Base-by-base conservation (phyloP, 768 basidiomycete genomes). In the Hydnomerulius pinastri region DNA sequence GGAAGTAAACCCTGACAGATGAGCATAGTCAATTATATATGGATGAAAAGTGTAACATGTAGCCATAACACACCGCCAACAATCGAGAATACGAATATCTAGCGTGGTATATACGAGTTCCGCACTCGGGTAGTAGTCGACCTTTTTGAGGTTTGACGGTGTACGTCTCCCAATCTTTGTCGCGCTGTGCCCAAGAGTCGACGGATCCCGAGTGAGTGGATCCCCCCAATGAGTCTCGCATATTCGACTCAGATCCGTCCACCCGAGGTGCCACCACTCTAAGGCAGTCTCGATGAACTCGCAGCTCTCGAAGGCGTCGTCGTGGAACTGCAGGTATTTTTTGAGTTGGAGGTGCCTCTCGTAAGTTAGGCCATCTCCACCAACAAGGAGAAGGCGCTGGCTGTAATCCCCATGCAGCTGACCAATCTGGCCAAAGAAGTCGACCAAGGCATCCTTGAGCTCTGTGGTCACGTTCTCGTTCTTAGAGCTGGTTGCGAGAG, bases 351-450 rank as follows among this genome's bases (percentile, higher is more conserved):
- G 17, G 3, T 58, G 36, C 53, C 64, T 66, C 46, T 73, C 64
- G 51, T 50, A 75, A 2, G 72, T 71, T 27, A 72, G 56, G 1
- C 73, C 71, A 56, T 74, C 71, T 1, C 72, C 70, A n/a, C 67
- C 65, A 17, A 67, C 51, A 6, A 62, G 54, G 21, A 69, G 49
- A 9, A 70, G 46, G 10, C 57, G 48, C 10, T 44, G 50, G 11
- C 57, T 44, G 46, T 63, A 63, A 12, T 54, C 30, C 5, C 55
- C 63, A 2, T 43, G 41, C 6, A 43, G 54, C 38, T n/a, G n/a
- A 71, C 71, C 71, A 7, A 59, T 46, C 54, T 75, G 73, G 0
- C 30, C 51, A 2, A 72, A 48, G 47, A 74, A 71, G 48, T 74
- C 72, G 4, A 60, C 11, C 1, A 74, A 38, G 0, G 58, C 69